Conservation (phyloP, 192 early-diverging fungal genomes). For the Umbelopsis ramanniana region DNA sequence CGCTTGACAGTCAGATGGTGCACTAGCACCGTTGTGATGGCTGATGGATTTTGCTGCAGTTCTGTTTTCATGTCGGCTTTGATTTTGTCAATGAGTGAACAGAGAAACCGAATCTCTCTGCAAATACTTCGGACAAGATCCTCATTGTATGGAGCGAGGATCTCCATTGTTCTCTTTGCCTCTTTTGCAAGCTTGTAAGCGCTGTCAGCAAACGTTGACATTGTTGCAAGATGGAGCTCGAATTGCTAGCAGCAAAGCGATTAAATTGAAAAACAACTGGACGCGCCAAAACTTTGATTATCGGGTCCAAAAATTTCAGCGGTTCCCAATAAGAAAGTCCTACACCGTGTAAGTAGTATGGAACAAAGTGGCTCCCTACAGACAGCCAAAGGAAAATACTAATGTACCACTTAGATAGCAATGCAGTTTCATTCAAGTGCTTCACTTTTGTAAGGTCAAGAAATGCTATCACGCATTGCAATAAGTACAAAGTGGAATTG, state of each 20-base stretch:
- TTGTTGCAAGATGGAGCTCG: constrained; percentile 11
- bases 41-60: constrained; percentile 9
- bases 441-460: no score
- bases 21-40: constrained; percentile 51
- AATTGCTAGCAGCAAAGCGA: not conserved
- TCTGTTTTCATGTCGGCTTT: constrained; percentile 33
- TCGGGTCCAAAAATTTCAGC: no score
- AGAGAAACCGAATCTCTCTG: constrained; percentile 75
- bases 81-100: constrained; percentile 42
- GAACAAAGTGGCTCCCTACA: no score
- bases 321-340: no score
- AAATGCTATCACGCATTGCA: no score
- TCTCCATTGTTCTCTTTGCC: constrained; percentile 73
- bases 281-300: no score
- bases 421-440: no score
- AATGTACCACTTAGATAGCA: no score
- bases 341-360: no score
- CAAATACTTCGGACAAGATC: constrained; percentile 79
- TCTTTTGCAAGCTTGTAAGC: constrained; percentile 80
- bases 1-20: constrained; percentile 65
- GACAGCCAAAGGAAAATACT: no score
- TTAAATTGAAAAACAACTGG: not conserved
- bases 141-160: constrained; percentile 80
- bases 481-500: no score
- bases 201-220: constrained; percentile 76